Base-by-base conservation (phyloP, 495 filamentous ascomycete genomes). In the Lasiosphaeria ovina region DNA sequence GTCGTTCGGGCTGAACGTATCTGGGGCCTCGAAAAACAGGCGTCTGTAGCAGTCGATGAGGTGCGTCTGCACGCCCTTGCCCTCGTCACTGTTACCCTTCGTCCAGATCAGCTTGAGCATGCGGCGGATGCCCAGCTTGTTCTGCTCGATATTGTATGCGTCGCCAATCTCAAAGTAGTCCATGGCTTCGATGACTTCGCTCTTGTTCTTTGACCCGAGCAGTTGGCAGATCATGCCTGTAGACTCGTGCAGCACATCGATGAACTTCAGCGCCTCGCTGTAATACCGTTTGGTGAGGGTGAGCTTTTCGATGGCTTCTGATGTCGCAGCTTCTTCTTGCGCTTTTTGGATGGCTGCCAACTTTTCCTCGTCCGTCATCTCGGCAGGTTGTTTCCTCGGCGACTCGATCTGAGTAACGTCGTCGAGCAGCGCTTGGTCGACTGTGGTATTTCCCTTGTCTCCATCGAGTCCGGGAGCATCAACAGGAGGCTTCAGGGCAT, bases 91-190 rank as follows among this genome's bases (percentile, higher is more conserved):
- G 74, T 97, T 98, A 55, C 93, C 94, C 75, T 99, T 99, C 17
- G 95, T 98, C 94, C 94, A 99, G 72, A 99, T 98, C 45, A 98
- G 79, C 45, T 92, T 84, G 47, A 99, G 83, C 94, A 99, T 99
- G 55, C 90, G 84, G 48, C 92, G 85, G 64, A 98, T 97, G 55
- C 94, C 94, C 56, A 86, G 71, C 70, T 93, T 90, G 62, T 94
- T 91, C 52, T 92, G 90, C 72, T 97, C 90, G 49, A 99, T 85
- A 72, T 93, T 93, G 82, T 97, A 97, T 6, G 90, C 92, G 73
- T 99, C 92, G 40, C 93, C 83, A 35, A 96, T 85, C 59, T 93
- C 91, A 66, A 98, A 96, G 74, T 94, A 98, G 67, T 99, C 94
- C 92, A 99, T 99, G 3, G 94, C 95, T 69, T 98, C 95, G 58